Evolutionary conservation across 352 stramenopile species (phyloP).

Genomic region (Pelagophyceae sp.): DNA sequence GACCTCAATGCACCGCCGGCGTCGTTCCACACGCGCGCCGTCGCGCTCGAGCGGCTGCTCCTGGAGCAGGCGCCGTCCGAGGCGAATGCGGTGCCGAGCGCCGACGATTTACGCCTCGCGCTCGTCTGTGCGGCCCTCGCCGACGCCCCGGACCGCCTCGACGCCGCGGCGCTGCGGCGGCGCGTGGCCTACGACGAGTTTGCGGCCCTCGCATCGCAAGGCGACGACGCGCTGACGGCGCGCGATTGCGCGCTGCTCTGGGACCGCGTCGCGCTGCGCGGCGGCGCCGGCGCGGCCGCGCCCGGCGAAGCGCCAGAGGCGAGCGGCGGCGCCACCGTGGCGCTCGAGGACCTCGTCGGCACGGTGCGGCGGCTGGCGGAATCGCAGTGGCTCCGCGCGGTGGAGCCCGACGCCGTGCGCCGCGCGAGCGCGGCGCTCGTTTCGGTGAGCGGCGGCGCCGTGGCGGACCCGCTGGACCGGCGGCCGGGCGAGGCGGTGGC

Average conservation of each 20-base stretch:
- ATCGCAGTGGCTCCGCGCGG: not conserved
- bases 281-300: too few relatives aligned
- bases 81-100: too few relatives aligned
- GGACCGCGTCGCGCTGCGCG: not conserved
- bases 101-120: not conserved
- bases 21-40: not conserved
- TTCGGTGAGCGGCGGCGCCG: not conserved
- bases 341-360: not conserved
- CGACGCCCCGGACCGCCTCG: not conserved
- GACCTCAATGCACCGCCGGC: too few relatives aligned
- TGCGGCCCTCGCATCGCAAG: too few relatives aligned
- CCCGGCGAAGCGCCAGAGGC: not conserved
- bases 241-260: not conserved
- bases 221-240: not conserved
- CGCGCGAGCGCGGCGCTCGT: not conserved
- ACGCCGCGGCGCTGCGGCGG: not conserved
- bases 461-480: not conserved
- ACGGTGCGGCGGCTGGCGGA: not conserved
- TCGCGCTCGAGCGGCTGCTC: not conserved
- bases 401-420: not conserved
- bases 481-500: not conserved
- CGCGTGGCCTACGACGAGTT: too few relatives aligned
- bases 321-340: not conserved
- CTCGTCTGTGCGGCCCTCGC: not conserved
- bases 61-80: not conserved